Evolutionary conservation across 371 early-diverging fungal species (phyloP).

Genomic region (Lichtheimia corymbifera): DNA sequence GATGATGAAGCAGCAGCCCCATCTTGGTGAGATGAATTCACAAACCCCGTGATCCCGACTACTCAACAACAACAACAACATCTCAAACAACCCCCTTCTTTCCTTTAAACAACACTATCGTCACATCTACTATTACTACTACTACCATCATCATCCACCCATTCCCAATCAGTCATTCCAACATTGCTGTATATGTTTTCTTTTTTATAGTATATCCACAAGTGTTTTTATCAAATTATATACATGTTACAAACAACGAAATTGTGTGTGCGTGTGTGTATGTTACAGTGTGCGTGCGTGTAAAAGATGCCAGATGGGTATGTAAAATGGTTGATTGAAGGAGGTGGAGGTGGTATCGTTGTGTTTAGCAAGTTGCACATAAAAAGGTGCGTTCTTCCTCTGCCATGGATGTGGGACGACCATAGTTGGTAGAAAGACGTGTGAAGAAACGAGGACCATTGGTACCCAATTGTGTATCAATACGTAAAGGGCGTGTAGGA

Average conservation of each 20-base stretch:
- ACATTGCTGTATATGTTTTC: not conserved
- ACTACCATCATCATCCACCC: not conserved
- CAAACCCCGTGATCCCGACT: no score
- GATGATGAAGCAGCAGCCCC: no score
- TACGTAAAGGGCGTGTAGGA: conserved; percentile 11
- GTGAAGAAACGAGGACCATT: conserved; percentile 20
- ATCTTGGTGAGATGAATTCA: no score
- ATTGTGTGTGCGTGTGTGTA: conserved; percentile 5
- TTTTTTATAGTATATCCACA: not conserved
- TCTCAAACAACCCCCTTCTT: no score
- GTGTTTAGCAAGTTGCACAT: not conserved
- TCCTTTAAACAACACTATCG: conserved; percentile 1
- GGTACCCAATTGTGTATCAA: conserved; percentile 15
- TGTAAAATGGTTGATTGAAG: not conserved
- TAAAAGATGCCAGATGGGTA: not conserved
- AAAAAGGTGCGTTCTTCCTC: conserved; percentile 4
- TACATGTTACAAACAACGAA: not conserved
- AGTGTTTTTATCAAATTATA: not conserved
- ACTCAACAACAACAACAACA: no score
- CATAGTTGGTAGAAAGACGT: conserved; percentile 20
- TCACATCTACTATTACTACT: no score
- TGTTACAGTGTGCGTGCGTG: not conserved
- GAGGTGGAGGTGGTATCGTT: not conserved
- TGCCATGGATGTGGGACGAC: conserved; percentile 4
- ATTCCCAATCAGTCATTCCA: not conserved